Evolutionary conservation across 2,329 filamentous ascomycete species (phyloP), one percentile per base, ranked within the genome.

Genomic region (Endoconidiophora laricicola): DNA sequence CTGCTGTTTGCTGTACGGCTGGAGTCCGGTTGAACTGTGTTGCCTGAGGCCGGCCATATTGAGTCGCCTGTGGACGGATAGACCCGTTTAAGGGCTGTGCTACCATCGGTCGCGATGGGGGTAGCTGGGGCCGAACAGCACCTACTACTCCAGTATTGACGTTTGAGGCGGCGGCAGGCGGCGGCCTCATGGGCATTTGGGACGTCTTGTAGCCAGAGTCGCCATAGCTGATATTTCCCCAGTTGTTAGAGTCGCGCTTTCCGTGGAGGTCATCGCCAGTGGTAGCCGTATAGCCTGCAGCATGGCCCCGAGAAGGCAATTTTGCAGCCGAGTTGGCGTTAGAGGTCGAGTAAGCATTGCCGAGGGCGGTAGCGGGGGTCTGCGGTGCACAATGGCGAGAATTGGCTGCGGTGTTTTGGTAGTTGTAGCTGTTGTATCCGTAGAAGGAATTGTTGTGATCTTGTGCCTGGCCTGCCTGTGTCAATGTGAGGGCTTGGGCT

Each of bases 61-160:
- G 70, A 44, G 64, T 67, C n/a, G 63, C 62, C 24, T 60, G 62
- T 23, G 62, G 59, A 7, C 59, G 60, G 46, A 51, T 39, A 12
- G 43, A 39, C 18, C 44, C 29, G 14, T 43, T 48, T 2, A 46
- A 22, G 10, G 43, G 48, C 42, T 46, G 42, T n/a, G 38, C 38
- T 3, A 47, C 26, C 7, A 40, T 41, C n/a, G 33, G 29, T 18
- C 42, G 40, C 6, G 33, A 38, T 20, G 54, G 48, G 12, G 54
- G 48, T 16, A 56, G 55, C 16, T 55, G 53, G n/a, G 50, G 45
- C 6, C 20, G 54, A 24, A 49, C 43, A 10, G 46, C 52, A 6
- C 37, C 46, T 2, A 22, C 46, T 3, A 12, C 29, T 7, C 29
- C 7, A 12, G 9, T 33, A 37, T 46, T 10, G 29, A 7, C 5